Evolutionary conservation across 148 eudicot genomes (phyloP).

Genomic region (Bassia scoparia): DNA sequence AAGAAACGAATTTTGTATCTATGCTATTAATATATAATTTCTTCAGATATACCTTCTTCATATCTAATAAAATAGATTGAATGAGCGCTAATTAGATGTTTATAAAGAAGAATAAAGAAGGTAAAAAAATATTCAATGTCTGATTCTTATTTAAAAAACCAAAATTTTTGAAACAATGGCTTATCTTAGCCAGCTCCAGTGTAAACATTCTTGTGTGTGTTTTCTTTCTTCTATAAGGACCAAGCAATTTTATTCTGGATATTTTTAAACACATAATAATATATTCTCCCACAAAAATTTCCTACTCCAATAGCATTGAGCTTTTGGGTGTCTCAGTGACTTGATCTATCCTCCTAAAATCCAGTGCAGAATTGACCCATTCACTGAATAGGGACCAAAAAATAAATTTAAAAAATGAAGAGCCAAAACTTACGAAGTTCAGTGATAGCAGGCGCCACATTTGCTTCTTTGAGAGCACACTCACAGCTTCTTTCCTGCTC

Average conservation of each 20-base stretch:
- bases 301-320: too few relatives aligned
- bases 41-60: neutral
- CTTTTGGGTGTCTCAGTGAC: neutral
- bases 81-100: neutral
- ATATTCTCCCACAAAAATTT: too few relatives aligned
- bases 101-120: neutral
- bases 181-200: neutral
- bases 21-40: too few relatives aligned
- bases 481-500: slow-evolving; percentile 71
- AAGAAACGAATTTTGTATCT: too few relatives aligned
- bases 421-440: slow-evolving; percentile 56
- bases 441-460: slow-evolving; percentile 68
- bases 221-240: too few relatives aligned
- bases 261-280: too few relatives aligned
- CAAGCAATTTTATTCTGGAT: too few relatives aligned
- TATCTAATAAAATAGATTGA: neutral
- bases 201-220: too few relatives aligned
- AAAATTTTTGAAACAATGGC: neutral
- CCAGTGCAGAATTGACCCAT: neutral
- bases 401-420: too few relatives aligned
- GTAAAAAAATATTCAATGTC: neutral
- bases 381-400: neutral
- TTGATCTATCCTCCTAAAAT: neutral
- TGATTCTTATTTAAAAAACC: neutral
- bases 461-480: slow-evolving; percentile 58